Base-by-base conservation (phyloP, 768 basidiomycete genomes). In the Lactarius indigo region DNA sequence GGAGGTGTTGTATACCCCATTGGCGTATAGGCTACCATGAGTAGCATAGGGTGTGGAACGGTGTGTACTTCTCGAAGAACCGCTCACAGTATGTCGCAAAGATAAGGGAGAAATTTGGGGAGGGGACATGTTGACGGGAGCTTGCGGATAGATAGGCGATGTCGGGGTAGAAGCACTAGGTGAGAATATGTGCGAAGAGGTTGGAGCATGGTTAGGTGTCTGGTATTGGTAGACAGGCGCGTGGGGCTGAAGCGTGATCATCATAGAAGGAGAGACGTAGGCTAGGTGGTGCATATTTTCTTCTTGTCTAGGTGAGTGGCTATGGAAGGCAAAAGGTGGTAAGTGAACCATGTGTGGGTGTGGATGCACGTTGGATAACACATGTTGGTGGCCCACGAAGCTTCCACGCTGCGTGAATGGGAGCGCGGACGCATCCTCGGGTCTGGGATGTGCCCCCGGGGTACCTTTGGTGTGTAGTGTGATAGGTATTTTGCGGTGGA, bases 221-320 rank as follows among this genome's bases (percentile, higher is more conserved):
- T 75, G 78, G 69, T 77, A 82, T n/a, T 70, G 59, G 66, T 79
- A 82, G 28, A 81, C 74, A 9, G 80, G 77, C 4, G 75, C 71
- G 41, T 76, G 77, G 59, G 72, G 66, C 44, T 70, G 74, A 61
- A 81, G 73, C 73, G 83, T 77, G 57, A 81, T 74, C 61, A 73
- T 74, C 75, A 65, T 77, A 2, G 73, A 68, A 20, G 71, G 64
- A 52, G 73, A 57, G 18, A 68, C 57, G 58, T 72, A 71, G 20
- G 68, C 63, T 62, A 73, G 69, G 66, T 68, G 68, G 2, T 39
- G 64, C 26, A 61, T 26, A 35, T 57, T 58, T 57, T 54, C 20
- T 50, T 66, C 68, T 35, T 28, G 59, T n/a, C 54, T 41, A 57
- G 58, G 54, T 2, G 57, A 15, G 33, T 66, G 57, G 37, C 20